A percentile compares a stretch with the other conserved stretches of the same genome.
phyloP scores from a whole-genome alignment of 352 stramenopile species.

The Pythium chondricola region DNA sequence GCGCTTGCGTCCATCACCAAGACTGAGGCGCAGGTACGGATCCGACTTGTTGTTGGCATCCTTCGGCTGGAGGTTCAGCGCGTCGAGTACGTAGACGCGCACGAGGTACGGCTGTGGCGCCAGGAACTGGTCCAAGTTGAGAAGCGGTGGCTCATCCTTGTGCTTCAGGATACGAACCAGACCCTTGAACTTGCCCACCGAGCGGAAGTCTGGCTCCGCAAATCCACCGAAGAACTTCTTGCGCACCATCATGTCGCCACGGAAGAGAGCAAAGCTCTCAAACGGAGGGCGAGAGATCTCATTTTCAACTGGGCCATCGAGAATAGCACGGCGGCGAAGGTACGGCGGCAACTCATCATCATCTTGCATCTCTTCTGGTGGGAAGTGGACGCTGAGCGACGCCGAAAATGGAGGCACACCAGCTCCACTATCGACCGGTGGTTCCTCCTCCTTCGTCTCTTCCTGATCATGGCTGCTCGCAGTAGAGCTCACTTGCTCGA shows the following conservation, averaged over 20 bases:
- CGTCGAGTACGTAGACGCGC: constrained; percentile 84
- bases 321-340: constrained; percentile 45
- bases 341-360: constrained; percentile 66
- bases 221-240: constrained; percentile 28
- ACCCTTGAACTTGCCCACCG: constrained; percentile 87
- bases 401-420: constrained; percentile 2
- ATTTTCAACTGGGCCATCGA: constrained; percentile 58
- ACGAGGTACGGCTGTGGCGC: constrained; percentile 76
- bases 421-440: constrained; percentile 8
- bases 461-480: too few relatives aligned
- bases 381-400: constrained; percentile 10
- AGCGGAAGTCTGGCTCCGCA: constrained; percentile 28
- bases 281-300: constrained; percentile 66
- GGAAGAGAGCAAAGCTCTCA: constrained; percentile 72
- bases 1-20: constrained; percentile 67
- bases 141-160: constrained; percentile 58
- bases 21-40: constrained; percentile 74
- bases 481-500: too few relatives aligned
- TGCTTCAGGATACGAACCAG: constrained; percentile 77
- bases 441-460: constrained; percentile 7
- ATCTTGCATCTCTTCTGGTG: constrained; percentile 31
- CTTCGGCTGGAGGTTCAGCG: constrained; percentile 71
- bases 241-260: constrained; percentile 35
- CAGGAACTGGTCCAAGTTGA: constrained; percentile 71
- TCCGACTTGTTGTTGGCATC: constrained; percentile 81